phyloP scores from a whole-genome alignment of 306 rosid species.

The Cicer cuneatum region DNA sequence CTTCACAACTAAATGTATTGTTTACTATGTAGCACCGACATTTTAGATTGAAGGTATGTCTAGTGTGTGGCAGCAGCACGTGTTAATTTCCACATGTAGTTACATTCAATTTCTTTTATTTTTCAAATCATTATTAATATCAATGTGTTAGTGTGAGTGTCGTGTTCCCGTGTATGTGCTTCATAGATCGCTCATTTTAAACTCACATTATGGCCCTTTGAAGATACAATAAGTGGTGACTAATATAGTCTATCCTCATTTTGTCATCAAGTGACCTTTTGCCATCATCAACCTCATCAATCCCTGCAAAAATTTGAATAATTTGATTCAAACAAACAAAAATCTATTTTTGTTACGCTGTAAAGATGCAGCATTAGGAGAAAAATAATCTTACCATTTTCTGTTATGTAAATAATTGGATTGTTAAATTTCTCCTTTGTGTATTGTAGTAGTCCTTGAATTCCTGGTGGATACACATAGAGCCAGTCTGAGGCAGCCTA shows the following conservation, averaged over 20 bases:
- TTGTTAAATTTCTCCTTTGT: conserved; percentile 56
- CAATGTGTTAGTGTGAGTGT: too few relatives aligned
- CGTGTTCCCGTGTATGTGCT: too few relatives aligned
- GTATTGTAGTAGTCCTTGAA: conserved; percentile 53
- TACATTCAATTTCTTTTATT: too few relatives aligned
- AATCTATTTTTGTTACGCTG: neutral
- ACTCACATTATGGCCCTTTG: conserved; percentile 62
- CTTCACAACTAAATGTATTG: neutral
- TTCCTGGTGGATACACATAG: conserved; percentile 63
- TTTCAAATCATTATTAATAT: too few relatives aligned
- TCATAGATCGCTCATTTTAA: conserved; percentile 2
- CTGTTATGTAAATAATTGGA: conserved; percentile 67
- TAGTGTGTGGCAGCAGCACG: too few relatives aligned
- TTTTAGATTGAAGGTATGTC: too few relatives aligned
- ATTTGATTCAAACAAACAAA: neutral
- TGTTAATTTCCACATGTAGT: too few relatives aligned
- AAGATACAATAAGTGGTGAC: conserved; percentile 53
- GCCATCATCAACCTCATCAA: conserved; percentile 62
- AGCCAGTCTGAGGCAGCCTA: conserved; percentile 63
- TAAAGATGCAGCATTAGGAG: conserved; percentile 23
- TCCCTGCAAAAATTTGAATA: conserved; percentile 50
- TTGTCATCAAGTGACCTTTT: conserved; percentile 51
- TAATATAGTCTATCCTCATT: conserved; percentile 53
- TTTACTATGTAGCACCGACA: too few relatives aligned
- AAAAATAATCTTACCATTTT: conserved; percentile 59